Conservation (phyloP, 2,329 filamentous ascomycete species). For the Simplicillium aogashimaense region DNA sequence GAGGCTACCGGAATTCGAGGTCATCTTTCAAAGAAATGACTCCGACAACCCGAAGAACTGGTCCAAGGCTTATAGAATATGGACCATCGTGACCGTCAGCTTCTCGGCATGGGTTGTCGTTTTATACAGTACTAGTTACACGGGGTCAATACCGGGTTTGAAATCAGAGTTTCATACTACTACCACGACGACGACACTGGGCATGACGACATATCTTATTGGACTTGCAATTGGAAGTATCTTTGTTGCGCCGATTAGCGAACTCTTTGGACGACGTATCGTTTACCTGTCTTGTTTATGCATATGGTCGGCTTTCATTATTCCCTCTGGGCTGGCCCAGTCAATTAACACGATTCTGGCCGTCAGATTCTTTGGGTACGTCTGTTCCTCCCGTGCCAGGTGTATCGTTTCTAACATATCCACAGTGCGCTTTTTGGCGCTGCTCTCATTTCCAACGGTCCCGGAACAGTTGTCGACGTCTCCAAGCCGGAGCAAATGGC, state of each 20-base stretch:
- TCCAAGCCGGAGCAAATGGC: constrained; percentile 72
- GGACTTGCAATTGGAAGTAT: constrained; percentile 65
- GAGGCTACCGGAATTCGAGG: constrained; percentile 53
- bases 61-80: constrained; percentile 39
- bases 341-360: constrained; percentile 61
- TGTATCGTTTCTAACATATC: constrained; percentile 2
- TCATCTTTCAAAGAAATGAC: constrained; percentile 59
- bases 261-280: constrained; percentile 57
- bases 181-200: constrained; percentile 57
- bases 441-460: constrained; percentile 74
- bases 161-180: constrained; percentile 53
- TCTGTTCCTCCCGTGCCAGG: constrained; percentile 3
- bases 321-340: constrained; percentile 61
- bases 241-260: constrained; percentile 63
- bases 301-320: constrained; percentile 56
- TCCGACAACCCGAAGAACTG: constrained; percentile 59
- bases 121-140: constrained; percentile 71
- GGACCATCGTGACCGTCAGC: constrained; percentile 33
- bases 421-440: constrained; percentile 45
- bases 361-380: constrained; percentile 61
- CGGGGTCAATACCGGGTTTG: constrained; percentile 60
- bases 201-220: constrained; percentile 68
- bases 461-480: constrained; percentile 76
- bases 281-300: constrained; percentile 60
- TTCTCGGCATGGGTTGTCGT: constrained; percentile 44